A percentile compares a stretch with the other conserved stretches of the same genome.
phyloP scores from a whole-genome alignment of 352 stramenopile genomes.

The Pythium utonaiense region DNA sequence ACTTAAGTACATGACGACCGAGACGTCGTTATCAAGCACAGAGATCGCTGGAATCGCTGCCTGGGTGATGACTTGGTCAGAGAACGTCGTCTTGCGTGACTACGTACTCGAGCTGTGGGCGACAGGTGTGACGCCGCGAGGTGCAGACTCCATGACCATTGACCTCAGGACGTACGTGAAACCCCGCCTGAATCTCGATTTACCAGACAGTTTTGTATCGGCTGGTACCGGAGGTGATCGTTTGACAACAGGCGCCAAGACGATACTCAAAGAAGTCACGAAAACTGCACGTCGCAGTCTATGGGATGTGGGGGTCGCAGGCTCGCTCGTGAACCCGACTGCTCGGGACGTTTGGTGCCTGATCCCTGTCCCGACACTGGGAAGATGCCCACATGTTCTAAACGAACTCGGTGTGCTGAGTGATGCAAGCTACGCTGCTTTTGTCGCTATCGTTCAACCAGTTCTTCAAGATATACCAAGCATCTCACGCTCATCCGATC shows the following conservation, averaged over 20 bases:
- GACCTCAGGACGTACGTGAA: slow-evolving; percentile 8
- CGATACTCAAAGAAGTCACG: background rate
- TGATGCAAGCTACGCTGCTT: slow-evolving; percentile 22
- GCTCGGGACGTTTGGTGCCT: slow-evolving; percentile 48
- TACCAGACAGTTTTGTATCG: background rate
- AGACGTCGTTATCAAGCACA: slow-evolving; percentile 30
- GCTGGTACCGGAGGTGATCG: background rate
- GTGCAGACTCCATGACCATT: slow-evolving; percentile 10
- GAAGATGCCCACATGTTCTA: slow-evolving; percentile 32
- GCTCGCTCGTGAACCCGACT: slow-evolving; percentile 45
- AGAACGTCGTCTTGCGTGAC: slow-evolving; percentile 35
- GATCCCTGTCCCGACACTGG: slow-evolving; percentile 15
- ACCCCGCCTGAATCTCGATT: background rate
- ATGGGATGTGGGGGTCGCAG: slow-evolving; percentile 34
- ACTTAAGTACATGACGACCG: slow-evolving; percentile 24
- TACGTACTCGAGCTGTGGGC: slow-evolving; percentile 52
- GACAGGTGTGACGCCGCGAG: slow-evolving; percentile 38
- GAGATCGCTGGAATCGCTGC: slow-evolving; percentile 42
- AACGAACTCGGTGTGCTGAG: slow-evolving; percentile 37
- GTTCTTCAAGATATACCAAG: slow-evolving; percentile 17
- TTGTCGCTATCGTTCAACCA: slow-evolving; percentile 32
- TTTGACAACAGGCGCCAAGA: background rate
- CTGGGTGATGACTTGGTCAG: slow-evolving; percentile 52
- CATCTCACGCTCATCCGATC: slow-evolving; percentile 32
- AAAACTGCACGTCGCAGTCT: slow-evolving; percentile 31